These are phyloP conservation scores for Neofusicoccum kwambonambiense DNA, from an alignment of 2,329 filamentous ascomycete genomes.

Conservation along the genomic window DNA sequence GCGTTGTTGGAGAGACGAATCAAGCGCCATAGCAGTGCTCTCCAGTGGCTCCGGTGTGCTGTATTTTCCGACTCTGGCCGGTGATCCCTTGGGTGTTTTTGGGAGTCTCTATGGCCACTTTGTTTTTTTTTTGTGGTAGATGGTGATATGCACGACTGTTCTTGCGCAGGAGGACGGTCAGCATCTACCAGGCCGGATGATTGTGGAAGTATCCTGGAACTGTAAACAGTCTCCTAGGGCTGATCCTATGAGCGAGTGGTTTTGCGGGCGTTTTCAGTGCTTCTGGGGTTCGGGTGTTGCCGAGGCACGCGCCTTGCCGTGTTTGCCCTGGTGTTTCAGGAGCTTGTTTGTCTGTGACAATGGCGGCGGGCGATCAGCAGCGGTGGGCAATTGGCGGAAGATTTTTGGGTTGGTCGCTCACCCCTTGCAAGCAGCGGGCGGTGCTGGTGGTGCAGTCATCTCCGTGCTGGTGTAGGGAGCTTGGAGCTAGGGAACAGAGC, in stretches of 20 bases:
- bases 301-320: not conserved
- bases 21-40: not conserved
- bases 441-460: not conserved
- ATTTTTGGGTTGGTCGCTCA: not conserved
- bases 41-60: not conserved
- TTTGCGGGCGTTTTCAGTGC: not conserved
- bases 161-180: no score
- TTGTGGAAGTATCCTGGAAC: not conserved
- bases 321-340: not conserved
- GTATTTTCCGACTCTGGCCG: not conserved
- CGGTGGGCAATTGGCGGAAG: constrained; percentile 3
- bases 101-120: not conserved
- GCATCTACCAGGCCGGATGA: no score
- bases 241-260: not conserved
- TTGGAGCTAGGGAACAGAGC: not conserved
- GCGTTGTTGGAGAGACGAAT: not conserved
- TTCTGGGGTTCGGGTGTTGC: not conserved
- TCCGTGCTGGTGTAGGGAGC: not conserved
- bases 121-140: not conserved
- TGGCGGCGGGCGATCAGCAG: not conserved
- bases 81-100: not conserved
- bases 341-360: not conserved
- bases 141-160: no score
- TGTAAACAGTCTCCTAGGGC: not conserved
- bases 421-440: no score